Evolutionary conservation across 768 basidiomycete species (phyloP).

Genomic region (Lyophyllum decastes): DNA sequence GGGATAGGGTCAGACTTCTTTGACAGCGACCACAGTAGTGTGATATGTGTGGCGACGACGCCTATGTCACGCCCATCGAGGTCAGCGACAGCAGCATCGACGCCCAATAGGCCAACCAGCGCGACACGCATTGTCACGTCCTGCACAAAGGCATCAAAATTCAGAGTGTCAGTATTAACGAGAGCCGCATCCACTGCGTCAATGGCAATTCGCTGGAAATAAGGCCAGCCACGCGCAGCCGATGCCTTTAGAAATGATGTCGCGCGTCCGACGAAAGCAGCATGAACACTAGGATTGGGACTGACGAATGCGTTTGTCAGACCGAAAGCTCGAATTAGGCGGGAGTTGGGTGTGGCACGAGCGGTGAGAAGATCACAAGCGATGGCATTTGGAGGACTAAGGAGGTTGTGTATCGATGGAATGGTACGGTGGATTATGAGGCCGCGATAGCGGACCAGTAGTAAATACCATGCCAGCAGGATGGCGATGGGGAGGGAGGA

Average conservation of each 20-base stretch:
- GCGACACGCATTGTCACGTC: conserved; percentile 43
- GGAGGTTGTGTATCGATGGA: not conserved
- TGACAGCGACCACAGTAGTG: conserved; percentile 47
- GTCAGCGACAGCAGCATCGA: conserved; percentile 26
- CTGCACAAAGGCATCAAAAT: conserved; percentile 44
- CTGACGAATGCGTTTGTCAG: conserved; percentile 58
- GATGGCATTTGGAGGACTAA: conserved; percentile 15
- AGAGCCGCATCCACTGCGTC: conserved; percentile 31
- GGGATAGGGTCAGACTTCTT: conserved; percentile 36
- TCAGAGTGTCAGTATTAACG: conserved; percentile 1
- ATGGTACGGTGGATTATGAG: not conserved
- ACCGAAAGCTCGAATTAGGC: conserved; percentile 32
- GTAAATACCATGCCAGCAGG: not conserved
- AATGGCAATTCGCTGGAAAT: conserved; percentile 29
- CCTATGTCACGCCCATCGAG: conserved; percentile 34
- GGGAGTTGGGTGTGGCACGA: conserved; percentile 36
- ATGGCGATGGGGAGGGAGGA: not conserved
- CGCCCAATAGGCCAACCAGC: conserved; percentile 40
- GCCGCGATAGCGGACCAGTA: not conserved
- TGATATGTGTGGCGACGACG: conserved; percentile 41
- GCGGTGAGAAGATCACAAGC: conserved; percentile 23
- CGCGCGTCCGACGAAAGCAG: conserved; percentile 31
- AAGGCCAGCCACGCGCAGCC: conserved; percentile 31
- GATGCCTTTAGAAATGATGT: conserved; percentile 26
- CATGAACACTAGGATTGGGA: conserved; percentile 32